phyloP scores from a whole-genome alignment of 805 yeast species.

The Scheffersomyces amazonensis region DNA sequence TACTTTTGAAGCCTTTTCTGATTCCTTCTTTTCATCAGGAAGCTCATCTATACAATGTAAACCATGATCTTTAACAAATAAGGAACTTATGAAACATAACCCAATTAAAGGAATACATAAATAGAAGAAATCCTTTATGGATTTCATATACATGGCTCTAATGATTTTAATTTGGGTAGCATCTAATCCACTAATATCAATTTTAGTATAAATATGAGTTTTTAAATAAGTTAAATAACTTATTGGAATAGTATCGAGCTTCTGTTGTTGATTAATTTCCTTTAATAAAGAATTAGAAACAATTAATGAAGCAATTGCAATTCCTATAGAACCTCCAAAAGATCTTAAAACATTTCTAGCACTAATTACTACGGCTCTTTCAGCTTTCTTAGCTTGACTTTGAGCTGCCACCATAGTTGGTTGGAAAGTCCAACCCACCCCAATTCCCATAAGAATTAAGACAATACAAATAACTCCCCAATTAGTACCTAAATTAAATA shows the following conservation, averaged over 20 bases:
- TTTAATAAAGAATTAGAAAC: conserved; percentile 31
- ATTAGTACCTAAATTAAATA: conserved; percentile 21
- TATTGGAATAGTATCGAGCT: conserved; percentile 5
- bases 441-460: conserved; percentile 30
- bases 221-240: conserved; percentile 20
- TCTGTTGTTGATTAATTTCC: conserved; percentile 11
- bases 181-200: conserved; percentile 16
- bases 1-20: not conserved
- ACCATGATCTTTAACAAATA: conserved; percentile 33
- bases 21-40: not conserved
- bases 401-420: conserved; percentile 36
- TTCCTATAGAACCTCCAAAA: conserved; percentile 62
- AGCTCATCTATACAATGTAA: conserved; percentile 34
- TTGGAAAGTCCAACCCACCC: conserved; percentile 38
- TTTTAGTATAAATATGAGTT: conserved; percentile 20
- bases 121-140: conserved; percentile 32
- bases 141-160: conserved; percentile 25
- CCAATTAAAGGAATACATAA: conserved; percentile 33
- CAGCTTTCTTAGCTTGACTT: conserved; percentile 48
- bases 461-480: conserved; percentile 26
- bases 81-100: conserved; percentile 25
- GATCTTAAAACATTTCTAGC: conserved; percentile 56
- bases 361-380: conserved; percentile 58
- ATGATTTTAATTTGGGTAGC: conserved; percentile 18
- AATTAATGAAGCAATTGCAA: conserved; percentile 44